Evolutionary conservation across 1,284 basidiomycete genomes (phyloP).

Genomic region (Trichosporon inkin): DNA sequence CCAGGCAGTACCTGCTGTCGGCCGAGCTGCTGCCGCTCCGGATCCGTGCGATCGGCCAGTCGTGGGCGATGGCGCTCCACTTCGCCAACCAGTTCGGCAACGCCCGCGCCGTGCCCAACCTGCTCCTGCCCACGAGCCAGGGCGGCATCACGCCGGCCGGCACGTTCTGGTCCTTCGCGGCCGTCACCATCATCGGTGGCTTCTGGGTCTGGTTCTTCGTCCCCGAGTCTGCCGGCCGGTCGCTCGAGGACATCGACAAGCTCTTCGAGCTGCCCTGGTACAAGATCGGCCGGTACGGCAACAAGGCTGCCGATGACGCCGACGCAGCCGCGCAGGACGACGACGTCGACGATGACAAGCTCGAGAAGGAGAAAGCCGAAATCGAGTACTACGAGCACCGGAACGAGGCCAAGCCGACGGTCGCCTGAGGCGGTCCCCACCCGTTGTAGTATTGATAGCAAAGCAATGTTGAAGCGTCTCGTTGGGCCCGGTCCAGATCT

Average conservation of each 20-base stretch:
- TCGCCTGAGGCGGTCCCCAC: not conserved
- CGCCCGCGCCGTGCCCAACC: constrained; percentile 18
- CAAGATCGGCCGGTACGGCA: constrained; percentile 18
- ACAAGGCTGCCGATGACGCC: constrained; percentile 7
- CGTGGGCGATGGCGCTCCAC: constrained; percentile 15
- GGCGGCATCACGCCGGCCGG: constrained; percentile 22
- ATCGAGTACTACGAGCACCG: constrained; percentile 18
- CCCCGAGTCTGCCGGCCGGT: constrained; percentile 29
- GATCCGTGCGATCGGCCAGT: constrained; percentile 13
- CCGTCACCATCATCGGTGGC: constrained; percentile 23
- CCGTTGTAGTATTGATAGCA: not conserved
- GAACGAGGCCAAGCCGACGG: constrained; percentile 2
- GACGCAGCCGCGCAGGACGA: constrained; percentile 9
- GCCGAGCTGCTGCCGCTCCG: constrained; percentile 17
- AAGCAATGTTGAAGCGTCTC: not conserved
- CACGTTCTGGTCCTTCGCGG: constrained; percentile 33
- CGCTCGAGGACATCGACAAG: constrained; percentile 23
- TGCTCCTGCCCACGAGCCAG: constrained; percentile 4
- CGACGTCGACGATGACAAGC: constrained; percentile 4
- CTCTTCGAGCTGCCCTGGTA: constrained; percentile 22
- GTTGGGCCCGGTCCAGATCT: no score
- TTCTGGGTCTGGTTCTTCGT: constrained; percentile 30
- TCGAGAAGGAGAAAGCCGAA: constrained; percentile 21
- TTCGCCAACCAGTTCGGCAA: constrained; percentile 16
- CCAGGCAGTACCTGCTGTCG: constrained; percentile 16